Evolutionary conservation across 345 rosid genomes (phyloP).

Genomic region (Fremontodendron californicum): DNA sequence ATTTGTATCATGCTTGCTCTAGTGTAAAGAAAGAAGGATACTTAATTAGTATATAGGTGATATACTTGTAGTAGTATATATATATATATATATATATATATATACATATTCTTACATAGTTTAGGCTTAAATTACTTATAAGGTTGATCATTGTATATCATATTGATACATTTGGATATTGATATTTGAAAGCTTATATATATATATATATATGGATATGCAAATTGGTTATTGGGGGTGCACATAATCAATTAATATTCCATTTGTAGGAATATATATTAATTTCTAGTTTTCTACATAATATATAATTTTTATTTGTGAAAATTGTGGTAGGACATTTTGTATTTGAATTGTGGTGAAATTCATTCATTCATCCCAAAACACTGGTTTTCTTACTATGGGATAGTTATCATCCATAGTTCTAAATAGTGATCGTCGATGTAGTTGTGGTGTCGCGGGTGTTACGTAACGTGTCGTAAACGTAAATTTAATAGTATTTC

Average conservation of each 20-base stretch:
- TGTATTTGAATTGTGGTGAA: no score
- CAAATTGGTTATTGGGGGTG: not conserved
- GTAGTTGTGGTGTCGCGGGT: no score
- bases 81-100: no score
- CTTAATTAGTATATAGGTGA: not conserved
- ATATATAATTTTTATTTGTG: no score
- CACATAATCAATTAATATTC: not conserved
- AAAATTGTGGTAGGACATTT: no score
- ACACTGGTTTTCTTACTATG: no score
- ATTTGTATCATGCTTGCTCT: not conserved
- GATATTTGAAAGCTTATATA: constrained; percentile 8
- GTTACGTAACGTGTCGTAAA: no score
- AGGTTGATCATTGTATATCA: not conserved
- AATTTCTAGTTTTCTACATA: not conserved
- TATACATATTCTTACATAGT: constrained; percentile 6
- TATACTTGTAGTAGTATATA: not conserved
- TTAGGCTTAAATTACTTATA: constrained; percentile 10
- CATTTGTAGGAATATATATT: not conserved
- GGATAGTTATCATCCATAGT: no score
- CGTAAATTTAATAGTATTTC: no score
- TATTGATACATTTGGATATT: not conserved
- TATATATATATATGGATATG: not conserved
- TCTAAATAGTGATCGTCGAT: no score
- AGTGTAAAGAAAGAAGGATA: not conserved
- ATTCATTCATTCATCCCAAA: no score